phyloP scores from a whole-genome alignment of 805 yeast species.

The Kodamaea sagamina region DNA sequence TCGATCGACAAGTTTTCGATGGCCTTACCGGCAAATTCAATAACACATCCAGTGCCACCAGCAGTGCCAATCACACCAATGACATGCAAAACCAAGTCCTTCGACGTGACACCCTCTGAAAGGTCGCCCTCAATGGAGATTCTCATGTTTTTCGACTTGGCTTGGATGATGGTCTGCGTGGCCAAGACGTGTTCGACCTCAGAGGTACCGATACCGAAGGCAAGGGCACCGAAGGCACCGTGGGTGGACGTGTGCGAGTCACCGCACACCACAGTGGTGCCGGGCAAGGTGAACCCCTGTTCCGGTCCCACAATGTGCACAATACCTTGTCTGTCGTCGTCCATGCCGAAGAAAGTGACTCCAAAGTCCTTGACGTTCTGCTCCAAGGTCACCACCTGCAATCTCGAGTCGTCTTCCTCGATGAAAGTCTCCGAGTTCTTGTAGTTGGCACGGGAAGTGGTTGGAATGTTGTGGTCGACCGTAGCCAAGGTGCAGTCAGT shows the following conservation, averaged over 20 bases:
- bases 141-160: conserved; percentile 95
- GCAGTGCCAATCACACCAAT: conserved; percentile 98
- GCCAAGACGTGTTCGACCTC: conserved; percentile 99
- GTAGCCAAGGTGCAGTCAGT: conserved; percentile 91
- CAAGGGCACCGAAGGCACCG: conserved; percentile 97
- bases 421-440: conserved; percentile 77
- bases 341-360: conserved; percentile 92
- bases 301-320: conserved; percentile 99
- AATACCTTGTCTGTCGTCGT: conserved; percentile 93
- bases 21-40: conserved; percentile 96
- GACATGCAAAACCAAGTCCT: conserved; percentile 91
- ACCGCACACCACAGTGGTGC: conserved; percentile 98
- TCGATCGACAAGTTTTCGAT: conserved; percentile 90
- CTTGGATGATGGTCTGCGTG: conserved; percentile 92
- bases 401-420: conserved; percentile 84
- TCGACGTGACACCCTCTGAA: conserved; percentile 88
- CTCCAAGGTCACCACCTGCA: conserved; percentile 91
- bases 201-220: conserved; percentile 98
- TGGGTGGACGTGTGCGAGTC: conserved; percentile 99
- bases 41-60: conserved; percentile 97
- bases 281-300: conserved; percentile 97
- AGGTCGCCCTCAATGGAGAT: conserved; percentile 82
- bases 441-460: conserved; percentile 78
- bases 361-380: conserved; percentile 88
- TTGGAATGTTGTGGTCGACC: conserved; percentile 97